Evolutionary conservation across 164 flowering plant genomes (phyloP).

Genomic region (Cinnamomum micranthum): DNA sequence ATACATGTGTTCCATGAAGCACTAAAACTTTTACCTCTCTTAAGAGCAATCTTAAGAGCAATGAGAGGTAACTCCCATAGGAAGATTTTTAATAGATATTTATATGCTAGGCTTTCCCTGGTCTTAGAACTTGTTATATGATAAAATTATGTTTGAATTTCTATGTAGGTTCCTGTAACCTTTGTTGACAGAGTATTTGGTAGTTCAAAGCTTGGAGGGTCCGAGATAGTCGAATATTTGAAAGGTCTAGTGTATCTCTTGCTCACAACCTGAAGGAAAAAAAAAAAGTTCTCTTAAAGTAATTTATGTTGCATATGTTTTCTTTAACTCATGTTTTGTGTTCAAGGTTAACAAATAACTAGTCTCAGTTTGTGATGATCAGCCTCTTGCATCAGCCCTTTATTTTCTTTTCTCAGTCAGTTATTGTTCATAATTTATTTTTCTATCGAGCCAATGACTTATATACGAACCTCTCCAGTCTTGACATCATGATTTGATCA

Average conservation of each 20-base stretch:
- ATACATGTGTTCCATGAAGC: too few species aligned
- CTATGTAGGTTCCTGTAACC: conserved; percentile 83
- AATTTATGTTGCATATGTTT: too few species aligned
- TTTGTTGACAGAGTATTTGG: conserved; percentile 96
- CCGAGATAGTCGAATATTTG: conserved; percentile 92
- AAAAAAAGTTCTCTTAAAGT: not conserved
- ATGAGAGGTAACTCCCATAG: not conserved
- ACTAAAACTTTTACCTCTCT: not conserved
- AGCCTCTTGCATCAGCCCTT: too few species aligned
- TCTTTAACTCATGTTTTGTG: too few species aligned
- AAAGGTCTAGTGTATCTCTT: conserved; percentile 86
- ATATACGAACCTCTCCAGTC: too few species aligned
- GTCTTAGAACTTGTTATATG: not conserved
- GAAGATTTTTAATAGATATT: not conserved
- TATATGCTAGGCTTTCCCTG: too few species aligned
- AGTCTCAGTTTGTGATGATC: too few species aligned
- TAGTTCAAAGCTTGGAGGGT: conserved; percentile 97
- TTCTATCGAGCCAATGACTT: too few species aligned
- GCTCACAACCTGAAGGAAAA: conserved; percentile 51
- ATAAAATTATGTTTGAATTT: not conserved
- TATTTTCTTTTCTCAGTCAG: too few species aligned
- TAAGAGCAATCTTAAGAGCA: not conserved
- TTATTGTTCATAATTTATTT: too few species aligned
- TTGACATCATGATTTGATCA: too few species aligned
- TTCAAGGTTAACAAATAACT: too few species aligned